A percentile compares a stretch with the other conserved stretches of the same genome.
These are phyloP conservation scores for Penicillium diatomitis DNA, from an alignment of 495 filamentous ascomycete genomes.

Conservation along the genomic window DNA sequence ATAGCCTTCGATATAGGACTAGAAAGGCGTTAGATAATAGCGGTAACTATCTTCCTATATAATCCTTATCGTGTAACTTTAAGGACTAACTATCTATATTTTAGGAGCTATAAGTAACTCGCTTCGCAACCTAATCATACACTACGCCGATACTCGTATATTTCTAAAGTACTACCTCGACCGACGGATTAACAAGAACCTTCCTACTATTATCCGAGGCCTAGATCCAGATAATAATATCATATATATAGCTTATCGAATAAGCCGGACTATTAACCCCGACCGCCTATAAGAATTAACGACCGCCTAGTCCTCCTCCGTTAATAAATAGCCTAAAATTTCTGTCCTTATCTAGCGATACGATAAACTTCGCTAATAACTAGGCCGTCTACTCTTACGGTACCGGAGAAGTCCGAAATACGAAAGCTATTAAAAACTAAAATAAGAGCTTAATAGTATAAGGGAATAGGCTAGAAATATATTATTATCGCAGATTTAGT, in stretches of 20 bases:
- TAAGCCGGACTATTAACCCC: slow-evolving; percentile 26
- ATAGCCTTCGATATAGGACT: slow-evolving; percentile 25
- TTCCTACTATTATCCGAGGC: slow-evolving; percentile 21
- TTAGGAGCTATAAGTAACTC: slow-evolving; percentile 24
- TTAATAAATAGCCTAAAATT: slow-evolving; percentile 19
- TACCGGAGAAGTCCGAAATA: slow-evolving; percentile 16
- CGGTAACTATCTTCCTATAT: slow-evolving; percentile 3
- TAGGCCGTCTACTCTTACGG: slow-evolving; percentile 11
- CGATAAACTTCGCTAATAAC: slow-evolving; percentile 10
- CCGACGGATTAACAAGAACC: slow-evolving; percentile 22
- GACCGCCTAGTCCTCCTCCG: slow-evolving; percentile 16
- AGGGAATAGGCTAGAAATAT: slow-evolving; percentile 14
- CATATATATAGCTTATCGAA: slow-evolving; percentile 22
- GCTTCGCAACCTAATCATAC: slow-evolving; percentile 26
- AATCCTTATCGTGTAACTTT: not conserved
- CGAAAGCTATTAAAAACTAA: slow-evolving; percentile 16
- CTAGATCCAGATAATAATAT: slow-evolving; percentile 24
- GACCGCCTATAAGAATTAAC: slow-evolving; percentile 21
- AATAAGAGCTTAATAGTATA: slow-evolving; percentile 8
- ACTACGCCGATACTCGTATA: slow-evolving; percentile 23
- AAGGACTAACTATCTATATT: not conserved
- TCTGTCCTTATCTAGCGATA: slow-evolving; percentile 11
- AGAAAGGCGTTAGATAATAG: slow-evolving; percentile 29
- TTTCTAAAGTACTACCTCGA: slow-evolving; percentile 28
- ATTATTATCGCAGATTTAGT: slow-evolving; percentile 20